These are phyloP conservation scores for Escovopsis sp. DNA, from an alignment of 2,329 filamentous ascomycete genomes.

Conservation along the genomic window DNA sequence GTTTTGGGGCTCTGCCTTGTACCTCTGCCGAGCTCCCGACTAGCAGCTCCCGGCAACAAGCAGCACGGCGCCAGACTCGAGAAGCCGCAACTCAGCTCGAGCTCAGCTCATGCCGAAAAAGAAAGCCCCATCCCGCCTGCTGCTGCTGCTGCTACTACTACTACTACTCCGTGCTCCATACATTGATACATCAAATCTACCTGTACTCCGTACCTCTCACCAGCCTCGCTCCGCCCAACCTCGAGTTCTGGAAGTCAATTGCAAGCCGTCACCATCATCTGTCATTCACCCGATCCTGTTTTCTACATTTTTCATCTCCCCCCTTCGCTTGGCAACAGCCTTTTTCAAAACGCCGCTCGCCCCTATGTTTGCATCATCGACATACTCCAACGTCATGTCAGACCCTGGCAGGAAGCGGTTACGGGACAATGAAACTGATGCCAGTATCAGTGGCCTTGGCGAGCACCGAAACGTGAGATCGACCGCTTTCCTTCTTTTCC, in stretches of 20 bases:
- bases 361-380: constrained; percentile 24
- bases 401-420: constrained; percentile 29
- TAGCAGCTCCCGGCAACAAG: too few species aligned
- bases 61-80: too few species aligned
- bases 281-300: not conserved
- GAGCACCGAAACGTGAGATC: constrained; percentile 35
- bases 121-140: not conserved
- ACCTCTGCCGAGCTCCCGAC: too few species aligned
- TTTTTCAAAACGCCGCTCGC: not conserved
- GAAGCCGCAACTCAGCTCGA: too few species aligned
- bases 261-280: not conserved
- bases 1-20: too few species aligned
- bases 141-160: not conserved
- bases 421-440: constrained; percentile 31
- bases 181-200: too few species aligned
- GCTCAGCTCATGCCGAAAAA: too few species aligned
- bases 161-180: too few species aligned
- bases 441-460: constrained; percentile 27
- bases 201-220: too few species aligned
- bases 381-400: constrained; percentile 17
- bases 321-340: not conserved
- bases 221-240: too few species aligned
- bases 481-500: not conserved
- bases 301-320: constrained; percentile 1
- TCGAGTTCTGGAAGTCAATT: too few species aligned